Conservation (phyloP, 176 grass and related monocot genomes). For the Juncus inflexus region DNA sequence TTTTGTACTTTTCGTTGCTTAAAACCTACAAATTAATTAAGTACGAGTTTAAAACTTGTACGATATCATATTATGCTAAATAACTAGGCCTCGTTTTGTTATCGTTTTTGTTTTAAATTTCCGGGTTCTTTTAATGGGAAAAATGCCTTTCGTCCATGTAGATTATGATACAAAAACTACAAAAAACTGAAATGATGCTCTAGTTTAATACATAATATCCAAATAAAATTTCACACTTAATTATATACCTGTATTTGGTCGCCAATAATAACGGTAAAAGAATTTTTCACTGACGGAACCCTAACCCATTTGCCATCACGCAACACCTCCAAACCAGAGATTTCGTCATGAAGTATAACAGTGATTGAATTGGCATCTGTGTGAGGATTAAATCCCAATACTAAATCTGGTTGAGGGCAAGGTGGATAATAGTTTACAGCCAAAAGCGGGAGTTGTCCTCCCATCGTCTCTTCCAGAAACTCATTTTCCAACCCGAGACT, state of each 20-base stretch:
- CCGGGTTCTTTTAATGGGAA: too few species aligned
- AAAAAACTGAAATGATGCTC: slow-evolving; percentile 37
- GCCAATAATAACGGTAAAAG: slow-evolving; percentile 80
- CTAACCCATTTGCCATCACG: slow-evolving; percentile 55
- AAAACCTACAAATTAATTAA: slow-evolving; percentile 38
- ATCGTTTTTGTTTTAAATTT: too few species aligned
- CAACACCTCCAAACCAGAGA: slow-evolving; percentile 66
- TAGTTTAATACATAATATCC: slow-evolving; percentile 58
- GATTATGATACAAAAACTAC: too few species aligned
- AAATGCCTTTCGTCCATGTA: too few species aligned
- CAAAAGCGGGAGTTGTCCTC: slow-evolving; percentile 71
- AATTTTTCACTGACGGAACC: slow-evolving; percentile 48
- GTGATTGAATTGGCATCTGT: slow-evolving; percentile 90
- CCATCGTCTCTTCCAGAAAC: slow-evolving; percentile 65
- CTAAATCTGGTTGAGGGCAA: slow-evolving; percentile 86
- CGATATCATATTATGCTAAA: slow-evolving; percentile 43
- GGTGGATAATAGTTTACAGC: slow-evolving; percentile 88
- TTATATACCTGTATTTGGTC: slow-evolving; percentile 84
- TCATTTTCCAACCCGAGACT: slow-evolving; percentile 47
- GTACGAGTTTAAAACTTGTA: slow-evolving; percentile 37
- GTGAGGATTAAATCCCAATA: slow-evolving; percentile 67
- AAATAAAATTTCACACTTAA: slow-evolving; percentile 58
- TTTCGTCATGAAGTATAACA: slow-evolving; percentile 74
- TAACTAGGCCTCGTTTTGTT: too few species aligned
- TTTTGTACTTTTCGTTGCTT: slow-evolving; percentile 61